Base-by-base conservation (phyloP, 2,329 filamentous ascomycete species). In the Calonectria crousiana region DNA sequence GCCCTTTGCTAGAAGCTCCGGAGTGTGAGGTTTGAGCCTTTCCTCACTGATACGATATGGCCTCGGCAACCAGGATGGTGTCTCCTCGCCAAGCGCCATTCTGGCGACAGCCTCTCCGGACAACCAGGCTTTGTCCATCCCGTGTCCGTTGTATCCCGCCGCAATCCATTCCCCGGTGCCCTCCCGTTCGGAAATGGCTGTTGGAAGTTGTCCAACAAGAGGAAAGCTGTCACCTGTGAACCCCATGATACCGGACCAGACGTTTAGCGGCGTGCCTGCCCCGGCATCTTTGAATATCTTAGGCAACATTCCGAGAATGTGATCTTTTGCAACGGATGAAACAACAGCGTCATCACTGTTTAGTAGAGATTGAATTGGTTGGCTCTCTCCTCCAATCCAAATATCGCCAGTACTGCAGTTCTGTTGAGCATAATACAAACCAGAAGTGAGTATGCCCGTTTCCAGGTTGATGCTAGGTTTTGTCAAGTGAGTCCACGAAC, bases 71-170 rank as follows among this genome's bases (percentile, higher is more conserved):
- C 77, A 81, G 1, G 64, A 75, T 20, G 64, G 71, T 3, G 74
- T 79, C 0, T 78, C 77, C 41, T 79, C 76, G 2, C 78, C 80
- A 8, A 82, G 49, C 4, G 78, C 70, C 77, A 82, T 81, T 13
- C 71, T 76, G 0, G 77, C 81, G 4, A 83, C 52, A 6, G 87
- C 88, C 28, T 84, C 84, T 0, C 87, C 88, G 56, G 83, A 87
- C 8, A 88, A 81, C 88, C 88, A 90, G 4, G 87, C 86, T 78
- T 86, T 87, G 3, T 86, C 85, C 87, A 90, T 89, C 4, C 88
- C 88, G 11, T 89, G 86, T 14, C 88, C 88, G 51, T 82, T 84
- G 75, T 87, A 90, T 0, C 87, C 88, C 0, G 86, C 88, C 2
- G 86, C 82, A 11, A 90, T 84, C 87, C 87, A 90, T 76, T 90